Conservation (phyloP, 805 yeast genomes). For the Yamadazyma insecticola region DNA sequence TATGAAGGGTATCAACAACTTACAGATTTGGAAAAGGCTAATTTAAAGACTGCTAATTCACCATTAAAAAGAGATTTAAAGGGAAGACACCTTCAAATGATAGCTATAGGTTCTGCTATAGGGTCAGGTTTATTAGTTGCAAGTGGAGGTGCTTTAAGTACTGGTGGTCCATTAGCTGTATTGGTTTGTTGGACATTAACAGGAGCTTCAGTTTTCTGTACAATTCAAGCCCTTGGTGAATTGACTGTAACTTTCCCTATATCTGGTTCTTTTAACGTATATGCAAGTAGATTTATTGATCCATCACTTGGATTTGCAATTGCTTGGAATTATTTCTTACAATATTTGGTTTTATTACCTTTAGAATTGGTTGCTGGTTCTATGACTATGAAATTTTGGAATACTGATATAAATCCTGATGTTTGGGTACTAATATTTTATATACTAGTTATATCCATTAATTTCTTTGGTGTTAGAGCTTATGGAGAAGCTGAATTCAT, state of each 20-base stretch:
- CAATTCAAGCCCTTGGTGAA: constrained; percentile 43
- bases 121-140: constrained; percentile 43
- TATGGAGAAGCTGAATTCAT: constrained; percentile 63
- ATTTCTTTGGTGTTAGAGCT: constrained; percentile 52
- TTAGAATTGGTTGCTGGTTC: constrained; percentile 61
- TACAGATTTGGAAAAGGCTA: constrained; percentile 37
- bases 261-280: constrained; percentile 44
- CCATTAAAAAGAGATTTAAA: constrained; percentile 31
- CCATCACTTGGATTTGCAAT: constrained; percentile 68
- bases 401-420: constrained; percentile 44
- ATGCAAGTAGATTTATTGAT: constrained; percentile 61
- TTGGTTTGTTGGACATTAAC: constrained; percentile 36
- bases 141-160: constrained; percentile 31
- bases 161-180: constrained; percentile 39
- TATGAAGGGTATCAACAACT: constrained; percentile 14
- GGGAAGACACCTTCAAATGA: constrained; percentile 38
- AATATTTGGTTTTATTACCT: constrained; percentile 55
- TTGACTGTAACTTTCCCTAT: constrained; percentile 42
- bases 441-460: constrained; percentile 39
- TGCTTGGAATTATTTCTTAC: constrained; percentile 67
- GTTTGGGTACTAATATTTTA: constrained; percentile 59
- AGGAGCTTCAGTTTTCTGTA: constrained; percentile 31
- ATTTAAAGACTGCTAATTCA: constrained; percentile 35
- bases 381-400: constrained; percentile 56
- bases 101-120: constrained; percentile 40